Percentiles rank a stretch among this genome's conserved stretches.
These are phyloP conservation scores for Globisporangium abappressorium DNA, from an alignment of 352 stramenopile species.

Conservation along the genomic window DNA sequence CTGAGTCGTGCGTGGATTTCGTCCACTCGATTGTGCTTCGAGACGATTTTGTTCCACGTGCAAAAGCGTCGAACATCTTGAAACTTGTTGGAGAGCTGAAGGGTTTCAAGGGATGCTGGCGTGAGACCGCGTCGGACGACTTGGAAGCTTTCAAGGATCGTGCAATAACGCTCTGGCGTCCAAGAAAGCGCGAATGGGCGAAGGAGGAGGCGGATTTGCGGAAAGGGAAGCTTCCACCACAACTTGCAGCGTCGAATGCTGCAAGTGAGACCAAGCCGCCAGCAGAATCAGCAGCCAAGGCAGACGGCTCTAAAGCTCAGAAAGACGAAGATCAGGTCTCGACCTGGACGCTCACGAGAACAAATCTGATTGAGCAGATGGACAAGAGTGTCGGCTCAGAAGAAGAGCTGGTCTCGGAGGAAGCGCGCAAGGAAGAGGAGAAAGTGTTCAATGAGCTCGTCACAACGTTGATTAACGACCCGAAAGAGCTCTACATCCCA, in stretches of 20 bases:
- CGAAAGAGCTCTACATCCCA: constrained; percentile 77
- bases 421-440: constrained; percentile 46
- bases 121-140: constrained; percentile 76
- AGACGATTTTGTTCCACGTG: constrained; percentile 82
- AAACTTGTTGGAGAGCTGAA: constrained; percentile 74
- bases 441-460: constrained; percentile 55
- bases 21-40: constrained; percentile 84
- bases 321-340: constrained; percentile 40
- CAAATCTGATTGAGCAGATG: constrained; percentile 77
- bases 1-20: constrained; percentile 70
- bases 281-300: not conserved
- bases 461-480: constrained; percentile 49
- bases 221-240: constrained; percentile 37
- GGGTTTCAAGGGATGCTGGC: constrained; percentile 80
- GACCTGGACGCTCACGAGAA: constrained; percentile 69
- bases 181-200: constrained; percentile 79
- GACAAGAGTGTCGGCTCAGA: constrained; percentile 41
- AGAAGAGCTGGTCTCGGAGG: constrained; percentile 25
- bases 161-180: constrained; percentile 79
- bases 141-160: constrained; percentile 79
- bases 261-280: not conserved
- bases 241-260: constrained; percentile 2
- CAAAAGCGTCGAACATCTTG: constrained; percentile 81
- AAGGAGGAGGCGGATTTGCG: constrained; percentile 55
- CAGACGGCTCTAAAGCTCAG: constrained; percentile 20